Conservation (phyloP, 257 asterid genomes). For the Parsonsia alboflavescens region DNA sequence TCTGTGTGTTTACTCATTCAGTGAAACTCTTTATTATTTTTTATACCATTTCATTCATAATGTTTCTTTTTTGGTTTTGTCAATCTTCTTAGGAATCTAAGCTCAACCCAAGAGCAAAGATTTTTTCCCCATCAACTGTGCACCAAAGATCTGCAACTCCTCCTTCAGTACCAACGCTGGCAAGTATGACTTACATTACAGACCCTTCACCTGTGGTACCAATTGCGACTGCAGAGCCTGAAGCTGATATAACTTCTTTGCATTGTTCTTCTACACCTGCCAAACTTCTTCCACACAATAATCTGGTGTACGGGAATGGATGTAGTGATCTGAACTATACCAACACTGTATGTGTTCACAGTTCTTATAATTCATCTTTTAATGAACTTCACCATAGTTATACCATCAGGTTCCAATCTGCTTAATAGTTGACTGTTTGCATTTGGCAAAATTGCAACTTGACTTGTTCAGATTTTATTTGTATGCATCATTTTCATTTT, state of each 20-base stretch:
- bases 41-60: neutral
- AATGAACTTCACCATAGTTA: neutral
- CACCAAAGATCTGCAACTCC: constrained; percentile 46
- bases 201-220: constrained; percentile 37
- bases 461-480: neutral
- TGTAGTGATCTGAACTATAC: constrained; percentile 37
- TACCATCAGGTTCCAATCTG: neutral
- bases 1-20: neutral
- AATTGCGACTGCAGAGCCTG: constrained; percentile 44
- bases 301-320: constrained; percentile 40
- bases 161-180: constrained; percentile 42
- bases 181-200: constrained; percentile 37
- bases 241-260: constrained; percentile 38
- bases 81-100: constrained; percentile 52
- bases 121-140: constrained; percentile 59
- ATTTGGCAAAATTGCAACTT: neutral
- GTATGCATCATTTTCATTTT: neutral
- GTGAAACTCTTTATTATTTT: neutral
- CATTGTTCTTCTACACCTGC: constrained; percentile 47
- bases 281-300: constrained; percentile 45
- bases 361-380: neutral
- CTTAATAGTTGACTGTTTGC: neutral
- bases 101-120: constrained; percentile 87
- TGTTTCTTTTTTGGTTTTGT: neutral
- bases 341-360: constrained; percentile 53